These are phyloP conservation scores for Tremella mesenterica DNA, from an alignment of 768 basidiomycete species.

Conservation along the genomic window DNA sequence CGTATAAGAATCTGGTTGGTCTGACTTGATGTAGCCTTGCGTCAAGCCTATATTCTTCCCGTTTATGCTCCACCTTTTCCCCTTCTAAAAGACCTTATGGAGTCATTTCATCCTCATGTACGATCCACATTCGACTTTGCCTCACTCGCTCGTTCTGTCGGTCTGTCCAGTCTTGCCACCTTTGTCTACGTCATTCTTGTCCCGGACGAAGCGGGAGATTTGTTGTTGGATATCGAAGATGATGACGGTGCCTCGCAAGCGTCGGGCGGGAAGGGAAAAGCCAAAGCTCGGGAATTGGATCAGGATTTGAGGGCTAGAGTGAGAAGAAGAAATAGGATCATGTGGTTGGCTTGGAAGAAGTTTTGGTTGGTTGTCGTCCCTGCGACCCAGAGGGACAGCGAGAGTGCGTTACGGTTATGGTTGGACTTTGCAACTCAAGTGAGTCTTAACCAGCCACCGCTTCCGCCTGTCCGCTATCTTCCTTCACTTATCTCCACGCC, in stretches of 20 bases:
- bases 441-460: not conserved
- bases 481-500: not conserved
- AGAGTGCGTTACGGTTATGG: slow-evolving; percentile 23
- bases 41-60: slow-evolving; percentile 24
- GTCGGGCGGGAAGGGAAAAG: not conserved
- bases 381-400: slow-evolving; percentile 7
- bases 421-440: slow-evolving; percentile 34
- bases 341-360: slow-evolving; percentile 26
- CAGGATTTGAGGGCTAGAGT: slow-evolving; percentile 3
- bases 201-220: slow-evolving; percentile 22
- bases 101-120: slow-evolving; percentile 8
- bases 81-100: slow-evolving; percentile 7
- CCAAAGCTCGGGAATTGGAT: slow-evolving; percentile 1
- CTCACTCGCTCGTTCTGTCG: not conserved
- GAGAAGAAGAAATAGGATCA: slow-evolving; percentile 19
- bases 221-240: slow-evolving; percentile 3
- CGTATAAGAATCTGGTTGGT: not conserved
- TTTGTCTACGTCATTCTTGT: slow-evolving; percentile 23
- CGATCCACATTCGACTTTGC: slow-evolving; percentile 5
- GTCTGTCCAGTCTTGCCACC: slow-evolving; percentile 22
- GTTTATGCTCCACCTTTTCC: slow-evolving; percentile 16
- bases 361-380: slow-evolving; percentile 30
- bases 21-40: slow-evolving; percentile 5
- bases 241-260: not conserved
- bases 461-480: no score